phyloP scores from a whole-genome alignment of 1,284 basidiomycete genomes.

The Trichosporon sp. region DNA sequence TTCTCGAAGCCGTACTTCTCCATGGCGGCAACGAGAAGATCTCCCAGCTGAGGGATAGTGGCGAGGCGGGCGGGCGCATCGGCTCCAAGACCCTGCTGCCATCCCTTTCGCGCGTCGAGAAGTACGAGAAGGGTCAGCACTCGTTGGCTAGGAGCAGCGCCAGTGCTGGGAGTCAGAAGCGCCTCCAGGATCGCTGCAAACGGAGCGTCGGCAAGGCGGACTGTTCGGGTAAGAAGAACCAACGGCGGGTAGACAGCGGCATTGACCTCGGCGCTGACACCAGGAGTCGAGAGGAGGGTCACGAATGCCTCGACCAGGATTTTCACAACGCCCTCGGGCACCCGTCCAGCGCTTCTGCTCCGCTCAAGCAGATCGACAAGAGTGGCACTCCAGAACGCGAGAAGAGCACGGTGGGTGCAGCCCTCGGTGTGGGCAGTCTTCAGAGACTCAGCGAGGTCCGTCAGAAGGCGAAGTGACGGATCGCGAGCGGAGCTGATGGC shows the following conservation, averaged over 20 bases:
- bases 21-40: slow-evolving; percentile 34
- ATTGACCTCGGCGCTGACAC: slow-evolving; percentile 39
- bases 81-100: slow-evolving; percentile 29
- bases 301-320: slow-evolving; percentile 45
- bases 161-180: slow-evolving; percentile 34
- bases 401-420: slow-evolving; percentile 62
- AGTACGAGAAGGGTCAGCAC: slow-evolving; percentile 43
- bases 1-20: slow-evolving; percentile 41
- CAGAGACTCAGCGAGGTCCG: slow-evolving; percentile 52
- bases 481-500: slow-evolving; percentile 55
- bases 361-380: slow-evolving; percentile 72
- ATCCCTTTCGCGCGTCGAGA: slow-evolving; percentile 37
- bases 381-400: slow-evolving; percentile 77
- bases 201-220: slow-evolving; percentile 40
- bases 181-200: slow-evolving; percentile 37
- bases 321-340: slow-evolving; percentile 41
- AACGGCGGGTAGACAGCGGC: slow-evolving; percentile 46
- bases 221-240: slow-evolving; percentile 41
- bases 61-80: slow-evolving; percentile 24
- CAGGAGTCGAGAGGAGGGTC: slow-evolving; percentile 26
- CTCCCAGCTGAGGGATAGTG: slow-evolving; percentile 30
- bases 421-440: slow-evolving; percentile 54
- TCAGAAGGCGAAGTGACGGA: slow-evolving; percentile 55
- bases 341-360: slow-evolving; percentile 25
- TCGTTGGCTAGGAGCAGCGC: slow-evolving; percentile 41